These are phyloP conservation scores for Thermoascus crustaceus DNA, from an alignment of 2,329 filamentous ascomycete species.

Conservation along the genomic window DNA sequence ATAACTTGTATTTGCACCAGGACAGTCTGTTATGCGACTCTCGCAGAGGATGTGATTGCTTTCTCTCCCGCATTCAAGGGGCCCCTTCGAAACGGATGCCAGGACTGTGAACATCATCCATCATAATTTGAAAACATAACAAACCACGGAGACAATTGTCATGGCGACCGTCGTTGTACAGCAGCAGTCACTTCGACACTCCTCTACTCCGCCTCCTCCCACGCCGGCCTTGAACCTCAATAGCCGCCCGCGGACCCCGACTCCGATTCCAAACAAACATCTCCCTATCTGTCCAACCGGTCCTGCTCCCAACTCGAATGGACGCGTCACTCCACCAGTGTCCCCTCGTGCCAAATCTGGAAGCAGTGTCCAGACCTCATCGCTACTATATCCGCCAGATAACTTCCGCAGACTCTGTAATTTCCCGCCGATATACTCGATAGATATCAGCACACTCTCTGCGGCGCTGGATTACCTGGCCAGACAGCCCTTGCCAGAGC, in stretches of 20 bases:
- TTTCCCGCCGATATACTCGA: slow-evolving; percentile 59
- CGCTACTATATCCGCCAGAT: slow-evolving; percentile 67
- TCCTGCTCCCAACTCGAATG: slow-evolving; percentile 51
- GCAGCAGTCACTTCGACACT: slow-evolving; percentile 36
- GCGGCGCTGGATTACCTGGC: slow-evolving; percentile 68
- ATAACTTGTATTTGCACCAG: too few species aligned
- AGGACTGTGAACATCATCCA: background rate
- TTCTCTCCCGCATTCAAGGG: background rate
- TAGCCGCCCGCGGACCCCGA: slow-evolving; percentile 47
- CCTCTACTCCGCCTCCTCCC: slow-evolving; percentile 43
- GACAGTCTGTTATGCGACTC: background rate
- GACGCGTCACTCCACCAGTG: slow-evolving; percentile 55
- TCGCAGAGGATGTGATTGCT: slow-evolving; percentile 3
- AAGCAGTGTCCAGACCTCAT: slow-evolving; percentile 50
- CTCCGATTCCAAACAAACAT: slow-evolving; percentile 77
- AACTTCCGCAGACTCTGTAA: slow-evolving; percentile 50
- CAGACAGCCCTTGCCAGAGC: slow-evolving; percentile 72
- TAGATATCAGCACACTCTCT: slow-evolving; percentile 60
- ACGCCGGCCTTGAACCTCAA: slow-evolving; percentile 50
- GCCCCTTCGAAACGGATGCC: too few species aligned
- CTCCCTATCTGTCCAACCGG: slow-evolving; percentile 83
- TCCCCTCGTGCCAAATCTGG: slow-evolving; percentile 57
- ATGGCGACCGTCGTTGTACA: slow-evolving; percentile 44
- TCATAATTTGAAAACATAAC: background rate
- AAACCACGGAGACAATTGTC: background rate